A percentile compares a stretch with the other conserved stretches of the same genome.
Conservation (phyloP, 495 filamentous ascomycete species). For the Penicillium manginii region DNA sequence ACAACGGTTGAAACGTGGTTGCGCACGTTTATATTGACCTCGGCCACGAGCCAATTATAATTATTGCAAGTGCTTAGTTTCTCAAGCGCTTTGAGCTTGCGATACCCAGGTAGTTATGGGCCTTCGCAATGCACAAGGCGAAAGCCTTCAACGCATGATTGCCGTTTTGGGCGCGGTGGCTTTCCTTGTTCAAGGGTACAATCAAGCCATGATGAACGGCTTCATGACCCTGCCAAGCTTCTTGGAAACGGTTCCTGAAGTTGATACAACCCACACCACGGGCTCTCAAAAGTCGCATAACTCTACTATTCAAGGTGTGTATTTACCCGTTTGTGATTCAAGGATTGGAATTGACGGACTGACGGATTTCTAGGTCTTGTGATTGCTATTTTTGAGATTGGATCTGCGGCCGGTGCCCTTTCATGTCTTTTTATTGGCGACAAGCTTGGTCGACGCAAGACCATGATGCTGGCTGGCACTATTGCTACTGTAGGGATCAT, state of each 20-base stretch:
- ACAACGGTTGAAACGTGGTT: background rate
- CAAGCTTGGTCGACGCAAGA: slow-evolving; percentile 14
- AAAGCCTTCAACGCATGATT: slow-evolving; percentile 18
- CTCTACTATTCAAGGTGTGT: slow-evolving; percentile 14
- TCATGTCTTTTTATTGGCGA: slow-evolving; percentile 18
- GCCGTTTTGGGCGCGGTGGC: slow-evolving; percentile 24
- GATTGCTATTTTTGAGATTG: slow-evolving; percentile 22
- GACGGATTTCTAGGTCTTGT: slow-evolving; percentile 2
- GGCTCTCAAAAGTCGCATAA: slow-evolving; percentile 14
- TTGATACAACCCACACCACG: slow-evolving; percentile 14
- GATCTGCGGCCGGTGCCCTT: slow-evolving; percentile 19
- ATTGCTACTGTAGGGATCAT: slow-evolving; percentile 15
- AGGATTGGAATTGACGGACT: background rate
- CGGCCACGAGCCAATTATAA: background rate
- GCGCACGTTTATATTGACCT: background rate
- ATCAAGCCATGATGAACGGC: slow-evolving; percentile 27
- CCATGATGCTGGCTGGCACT: slow-evolving; percentile 14
- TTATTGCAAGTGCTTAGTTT: too few relatives aligned
- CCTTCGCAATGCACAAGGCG: slow-evolving; percentile 11
- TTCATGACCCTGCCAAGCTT: slow-evolving; percentile 21
- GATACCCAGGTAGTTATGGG: slow-evolving; percentile 7
- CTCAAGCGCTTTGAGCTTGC: too few relatives aligned
- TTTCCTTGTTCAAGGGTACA: slow-evolving; percentile 26
- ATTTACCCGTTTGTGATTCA: background rate
- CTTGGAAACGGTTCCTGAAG: slow-evolving; percentile 15